These are phyloP conservation scores for Septoria linicola DNA, from an alignment of 2,329 filamentous ascomycete species.

Conservation along the genomic window DNA sequence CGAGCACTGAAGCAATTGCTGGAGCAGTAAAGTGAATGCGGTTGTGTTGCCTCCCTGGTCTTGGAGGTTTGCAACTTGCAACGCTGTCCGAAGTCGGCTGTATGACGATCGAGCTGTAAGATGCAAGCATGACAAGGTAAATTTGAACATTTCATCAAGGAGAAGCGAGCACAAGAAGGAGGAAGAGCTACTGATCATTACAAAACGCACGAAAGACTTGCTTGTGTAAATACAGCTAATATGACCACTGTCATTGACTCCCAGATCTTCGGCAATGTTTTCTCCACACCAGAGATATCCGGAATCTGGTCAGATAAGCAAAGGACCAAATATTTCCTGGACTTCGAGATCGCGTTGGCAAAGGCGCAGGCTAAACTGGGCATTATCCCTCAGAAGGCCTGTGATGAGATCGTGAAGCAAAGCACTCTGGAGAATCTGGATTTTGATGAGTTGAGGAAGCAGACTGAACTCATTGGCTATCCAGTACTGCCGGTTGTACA, in stretches of 20 bases:
- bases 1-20: no score
- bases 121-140: not conserved
- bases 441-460: conserved; percentile 28
- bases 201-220: no score
- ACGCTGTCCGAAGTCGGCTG: not conserved
- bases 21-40: no score
- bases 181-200: not conserved
- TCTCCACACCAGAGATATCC: conserved; percentile 31
- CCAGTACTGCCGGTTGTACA: conserved; percentile 33
- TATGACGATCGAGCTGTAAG: no score
- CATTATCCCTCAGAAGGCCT: conserved; percentile 35
- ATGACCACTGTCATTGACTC: conserved; percentile 35
- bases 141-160: not conserved
- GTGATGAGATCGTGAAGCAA: conserved; percentile 32
- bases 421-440: conserved; percentile 27
- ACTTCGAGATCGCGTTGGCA: conserved; percentile 35
- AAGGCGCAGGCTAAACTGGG: conserved; percentile 32
- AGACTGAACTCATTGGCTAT: conserved; percentile 34
- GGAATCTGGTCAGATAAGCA: conserved; percentile 35
- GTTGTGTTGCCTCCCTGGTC: no score
- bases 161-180: not conserved
- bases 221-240: no score
- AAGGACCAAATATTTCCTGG: conserved; percentile 32
- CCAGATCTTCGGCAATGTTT: conserved; percentile 33
- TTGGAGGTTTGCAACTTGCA: no score